phyloP scores from a whole-genome alignment of 805 yeast genomes.

The Ogataea neopini region DNA sequence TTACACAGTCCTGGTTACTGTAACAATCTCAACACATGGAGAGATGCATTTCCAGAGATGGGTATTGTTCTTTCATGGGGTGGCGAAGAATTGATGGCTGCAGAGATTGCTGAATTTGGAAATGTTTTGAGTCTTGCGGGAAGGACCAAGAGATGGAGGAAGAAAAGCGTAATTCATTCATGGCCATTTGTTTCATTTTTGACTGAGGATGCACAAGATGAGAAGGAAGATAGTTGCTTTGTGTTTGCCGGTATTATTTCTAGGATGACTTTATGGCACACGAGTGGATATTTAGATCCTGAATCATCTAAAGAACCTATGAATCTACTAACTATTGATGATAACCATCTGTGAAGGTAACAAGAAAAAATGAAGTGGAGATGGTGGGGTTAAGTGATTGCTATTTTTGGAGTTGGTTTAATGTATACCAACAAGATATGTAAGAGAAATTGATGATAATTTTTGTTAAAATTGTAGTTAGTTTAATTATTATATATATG shows the following conservation, averaged over 20 bases:
- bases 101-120: conserved; percentile 39
- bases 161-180: conserved; percentile 41
- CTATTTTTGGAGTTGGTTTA: background rate
- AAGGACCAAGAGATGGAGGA: conserved; percentile 36
- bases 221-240: conserved; percentile 44
- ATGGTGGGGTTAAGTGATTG: background rate
- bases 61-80: conserved; percentile 49
- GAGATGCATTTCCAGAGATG: conserved; percentile 39
- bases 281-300: conserved; percentile 31
- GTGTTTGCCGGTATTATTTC: conserved; percentile 42
- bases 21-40: conserved; percentile 39
- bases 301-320: conserved; percentile 30
- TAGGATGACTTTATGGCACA: conserved; percentile 45
- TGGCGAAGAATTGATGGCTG: conserved; percentile 40
- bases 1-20: conserved; percentile 37
- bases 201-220: conserved; percentile 44
- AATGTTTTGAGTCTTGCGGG: conserved; percentile 29
- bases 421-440: no score
- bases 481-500: background rate
- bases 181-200: conserved; percentile 49
- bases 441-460: background rate
- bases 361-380: background rate
- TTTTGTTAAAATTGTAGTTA: background rate
- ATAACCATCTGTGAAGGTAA: conserved; percentile 24
- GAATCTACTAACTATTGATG: conserved; percentile 37